These are phyloP conservation scores for Ganoderma lucidum DNA, from an alignment of 1,284 basidiomycete genomes.

Conservation along the genomic window DNA sequence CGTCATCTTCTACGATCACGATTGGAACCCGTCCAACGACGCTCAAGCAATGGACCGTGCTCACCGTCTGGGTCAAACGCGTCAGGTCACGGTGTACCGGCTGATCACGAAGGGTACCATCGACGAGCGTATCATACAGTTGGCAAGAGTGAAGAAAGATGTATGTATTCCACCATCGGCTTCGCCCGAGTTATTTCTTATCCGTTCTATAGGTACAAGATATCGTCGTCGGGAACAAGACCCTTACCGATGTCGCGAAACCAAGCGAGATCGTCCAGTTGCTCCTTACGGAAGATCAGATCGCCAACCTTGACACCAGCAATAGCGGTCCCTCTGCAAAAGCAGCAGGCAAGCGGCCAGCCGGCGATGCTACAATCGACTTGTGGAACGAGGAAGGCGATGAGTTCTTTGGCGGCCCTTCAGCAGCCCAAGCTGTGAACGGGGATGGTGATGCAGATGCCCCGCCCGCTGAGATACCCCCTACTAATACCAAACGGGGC, in stretches of 20 bases:
- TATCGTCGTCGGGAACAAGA: slow-evolving; percentile 98
- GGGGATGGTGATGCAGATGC: slow-evolving; percentile 48
- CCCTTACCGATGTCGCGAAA: slow-evolving; percentile 90
- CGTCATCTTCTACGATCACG: slow-evolving; percentile 98
- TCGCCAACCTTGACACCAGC: slow-evolving; percentile 64
- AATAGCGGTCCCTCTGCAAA: slow-evolving; percentile 49
- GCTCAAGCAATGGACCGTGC: slow-evolving; percentile 99
- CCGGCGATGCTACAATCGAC: slow-evolving; percentile 58
- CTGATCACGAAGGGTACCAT: slow-evolving; percentile 97
- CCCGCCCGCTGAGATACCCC: slow-evolving; percentile 38
- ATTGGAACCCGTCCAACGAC: slow-evolving; percentile 99
- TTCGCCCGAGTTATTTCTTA: slow-evolving; percentile 7
- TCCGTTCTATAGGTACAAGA: slow-evolving; percentile 84
- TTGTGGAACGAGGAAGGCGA: slow-evolving; percentile 87
- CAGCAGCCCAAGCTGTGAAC: slow-evolving; percentile 24
- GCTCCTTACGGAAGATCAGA: slow-evolving; percentile 93
- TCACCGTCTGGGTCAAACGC: slow-evolving; percentile 97
- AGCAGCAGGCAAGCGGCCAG: slow-evolving; percentile 47
- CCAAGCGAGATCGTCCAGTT: slow-evolving; percentile 98
- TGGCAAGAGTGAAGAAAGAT: slow-evolving; percentile 96
- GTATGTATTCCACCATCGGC: slow-evolving; percentile 54
- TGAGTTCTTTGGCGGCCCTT: slow-evolving; percentile 76
- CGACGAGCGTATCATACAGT: slow-evolving; percentile 96
- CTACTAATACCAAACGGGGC: slow-evolving; percentile 50
- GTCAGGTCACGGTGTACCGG: slow-evolving; percentile 98